Conservation (phyloP, 1,139 yeast species). For the Cylindricascospora bacillispora region DNA sequence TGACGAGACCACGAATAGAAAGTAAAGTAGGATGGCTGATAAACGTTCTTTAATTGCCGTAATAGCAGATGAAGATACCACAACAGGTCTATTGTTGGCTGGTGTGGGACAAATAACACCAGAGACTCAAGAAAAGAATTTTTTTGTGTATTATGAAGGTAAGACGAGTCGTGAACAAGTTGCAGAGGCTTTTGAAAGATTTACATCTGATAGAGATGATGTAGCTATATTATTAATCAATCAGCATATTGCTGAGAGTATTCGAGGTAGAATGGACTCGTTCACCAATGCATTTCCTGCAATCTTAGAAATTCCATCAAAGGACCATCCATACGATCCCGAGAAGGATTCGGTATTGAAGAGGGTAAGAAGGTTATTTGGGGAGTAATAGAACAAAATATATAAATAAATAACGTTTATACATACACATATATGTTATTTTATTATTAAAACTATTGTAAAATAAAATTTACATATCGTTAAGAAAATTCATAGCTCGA, state of each 20-base stretch:
- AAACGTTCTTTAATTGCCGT: constrained; percentile 79
- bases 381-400: constrained; percentile 40
- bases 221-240: constrained; percentile 86
- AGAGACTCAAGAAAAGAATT: constrained; percentile 57
- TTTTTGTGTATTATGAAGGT: constrained; percentile 63
- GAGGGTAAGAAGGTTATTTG: constrained; percentile 88
- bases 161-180: constrained; percentile 70
- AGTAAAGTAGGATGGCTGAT: constrained; percentile 21
- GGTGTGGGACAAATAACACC: constrained; percentile 81
- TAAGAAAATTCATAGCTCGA: too few species aligned
- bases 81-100: constrained; percentile 89
- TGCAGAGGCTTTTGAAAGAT: constrained; percentile 61
- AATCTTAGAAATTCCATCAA: constrained; percentile 89
- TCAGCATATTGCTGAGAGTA: constrained; percentile 89
- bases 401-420: neutral
- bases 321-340: constrained; percentile 96
- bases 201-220: constrained; percentile 68
- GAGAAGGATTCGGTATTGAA: constrained; percentile 93
- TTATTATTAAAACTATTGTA: too few species aligned
- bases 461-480: too few species aligned
- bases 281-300: constrained; percentile 94
- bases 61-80: constrained; percentile 94
- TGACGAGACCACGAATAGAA: neutral
- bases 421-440: too few species aligned
- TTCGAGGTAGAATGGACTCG: constrained; percentile 69